Base-by-base conservation (phyloP, 345 rosid genomes). In the Eucalyptus tenuipes region DNA sequence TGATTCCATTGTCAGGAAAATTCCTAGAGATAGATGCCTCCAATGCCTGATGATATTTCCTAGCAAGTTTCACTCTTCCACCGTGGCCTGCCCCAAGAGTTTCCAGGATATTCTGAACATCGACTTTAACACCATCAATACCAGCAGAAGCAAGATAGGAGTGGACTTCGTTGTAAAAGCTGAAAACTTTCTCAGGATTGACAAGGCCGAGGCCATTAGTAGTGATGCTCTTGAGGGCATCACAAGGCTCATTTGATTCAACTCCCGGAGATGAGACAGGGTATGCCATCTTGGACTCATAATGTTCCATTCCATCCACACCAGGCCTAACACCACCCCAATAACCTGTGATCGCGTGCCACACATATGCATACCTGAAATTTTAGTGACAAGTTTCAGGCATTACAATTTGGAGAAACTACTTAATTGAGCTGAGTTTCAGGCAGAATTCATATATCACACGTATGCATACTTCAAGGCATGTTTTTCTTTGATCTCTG, bases 101-200 rank as follows among this genome's bases (percentile, higher is more conserved):
- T 91, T 94, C 96, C 2, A 96, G 94, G 90, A 96, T 95, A 91
- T 95, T 95, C 82, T 95, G 98, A 71, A 95, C 99, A 88, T 95
- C 98, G 40, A 96, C 98, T 92, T 96, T 95, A 88, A 95, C 96
- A 37, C 98, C 98, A 59, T 95, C 96, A 6, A 95, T 91, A 29
- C 98, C 96, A 84, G 95, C 94, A 10, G 95, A 92, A 40, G 99
- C 93, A 18, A 96, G 96, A 90, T 96, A 95, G 1, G 94, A 92
- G 88, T 96, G 98, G 79, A 95, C 97, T 86, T 96, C 97, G 52
- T 95, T 88, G 61, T 95, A 96, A 89, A 95, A 96, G 91, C 89
- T 91, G 71, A 91, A 94, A 52, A 95, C 95, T 90, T 94, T 95
- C 91, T 94, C 95, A 5, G 98, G 96, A 80, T 96, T 92, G 89